Conservation (phyloP, 2,329 filamentous ascomycete species). For the Ambrosiella cleistominuta region DNA sequence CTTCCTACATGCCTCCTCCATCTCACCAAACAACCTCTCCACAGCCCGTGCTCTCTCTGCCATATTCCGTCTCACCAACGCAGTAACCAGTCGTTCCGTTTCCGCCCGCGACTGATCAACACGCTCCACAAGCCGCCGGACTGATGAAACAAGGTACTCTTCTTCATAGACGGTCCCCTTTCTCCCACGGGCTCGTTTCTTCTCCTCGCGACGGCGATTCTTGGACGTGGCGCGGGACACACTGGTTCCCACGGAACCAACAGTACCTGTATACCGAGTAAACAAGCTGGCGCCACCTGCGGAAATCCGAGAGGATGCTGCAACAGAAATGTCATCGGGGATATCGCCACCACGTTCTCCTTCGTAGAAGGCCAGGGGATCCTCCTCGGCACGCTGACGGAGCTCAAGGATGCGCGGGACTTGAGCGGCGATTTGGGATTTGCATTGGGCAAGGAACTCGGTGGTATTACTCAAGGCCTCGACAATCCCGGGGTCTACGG, state of each 20-base stretch:
- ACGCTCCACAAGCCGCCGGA: conserved; percentile 66
- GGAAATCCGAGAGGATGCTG: conserved; percentile 59
- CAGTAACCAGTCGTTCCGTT: conserved; percentile 55
- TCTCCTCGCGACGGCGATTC: conserved; percentile 76
- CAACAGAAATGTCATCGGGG: conserved; percentile 83
- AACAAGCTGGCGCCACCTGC: conserved; percentile 70
- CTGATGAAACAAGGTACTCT: conserved; percentile 83
- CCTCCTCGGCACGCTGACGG: conserved; percentile 59
- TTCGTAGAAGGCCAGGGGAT: conserved; percentile 80
- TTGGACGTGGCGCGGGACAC: conserved; percentile 68
- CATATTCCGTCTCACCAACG: conserved; percentile 66
- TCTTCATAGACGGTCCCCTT: conserved; percentile 98
- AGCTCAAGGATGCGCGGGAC: conserved; percentile 73
- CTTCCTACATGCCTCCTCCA: conserved; percentile 49
- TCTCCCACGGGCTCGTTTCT: conserved; percentile 84
- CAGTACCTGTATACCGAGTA: conserved; percentile 71
- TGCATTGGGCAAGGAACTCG: conserved; percentile 87
- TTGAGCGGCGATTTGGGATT: conserved; percentile 65
- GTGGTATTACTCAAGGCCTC: conserved; percentile 71
- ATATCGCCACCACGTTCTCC: conserved; percentile 58
- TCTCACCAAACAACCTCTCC: conserved; percentile 54
- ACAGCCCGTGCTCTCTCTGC: conserved; percentile 68
- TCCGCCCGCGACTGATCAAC: conserved; percentile 59
- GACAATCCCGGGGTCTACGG: conserved; percentile 61
- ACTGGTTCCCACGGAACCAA: conserved; percentile 53